Evolutionary conservation across 2,329 filamentous ascomycete genomes (phyloP).

Genomic region (Ophiobolus disseminans): DNA sequence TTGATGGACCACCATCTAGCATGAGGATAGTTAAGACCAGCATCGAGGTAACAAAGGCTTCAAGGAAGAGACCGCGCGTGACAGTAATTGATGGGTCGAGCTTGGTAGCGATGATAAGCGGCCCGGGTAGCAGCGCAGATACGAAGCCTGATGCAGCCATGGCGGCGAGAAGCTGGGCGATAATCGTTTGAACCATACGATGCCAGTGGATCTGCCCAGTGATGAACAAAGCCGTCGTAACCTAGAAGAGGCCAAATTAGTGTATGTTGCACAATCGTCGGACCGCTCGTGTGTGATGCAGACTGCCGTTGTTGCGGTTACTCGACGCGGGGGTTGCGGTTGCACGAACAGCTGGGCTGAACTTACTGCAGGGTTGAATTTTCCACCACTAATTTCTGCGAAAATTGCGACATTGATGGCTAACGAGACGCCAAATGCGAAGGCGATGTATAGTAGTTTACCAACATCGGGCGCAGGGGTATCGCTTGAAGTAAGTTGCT

Average conservation of each 20-base stretch:
- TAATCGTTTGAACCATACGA: constrained; percentile 31
- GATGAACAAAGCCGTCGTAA: constrained; percentile 32
- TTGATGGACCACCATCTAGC: constrained; percentile 66
- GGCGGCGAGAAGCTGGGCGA: constrained; percentile 37
- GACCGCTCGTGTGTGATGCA: background rate
- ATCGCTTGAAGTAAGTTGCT: constrained; percentile 35
- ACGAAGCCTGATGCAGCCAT: constrained; percentile 43
- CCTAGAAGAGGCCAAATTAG: constrained; percentile 19
- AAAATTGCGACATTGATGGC: constrained; percentile 48
- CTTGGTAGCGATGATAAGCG: constrained; percentile 30
- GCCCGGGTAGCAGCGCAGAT: constrained; percentile 37
- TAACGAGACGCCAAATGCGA: constrained; percentile 44
- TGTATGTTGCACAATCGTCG: background rate
- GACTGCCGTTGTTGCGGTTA: background rate
- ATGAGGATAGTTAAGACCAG: constrained; percentile 55
- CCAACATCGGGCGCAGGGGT: constrained; percentile 20
- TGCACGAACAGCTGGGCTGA: constrained; percentile 11
- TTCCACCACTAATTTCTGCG: constrained; percentile 44
- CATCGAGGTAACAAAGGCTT: constrained; percentile 44
- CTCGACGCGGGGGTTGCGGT: constrained; percentile 37
- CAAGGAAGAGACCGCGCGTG: constrained; percentile 35
- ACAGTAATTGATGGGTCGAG: constrained; percentile 33
- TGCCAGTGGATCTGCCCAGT: constrained; percentile 31
- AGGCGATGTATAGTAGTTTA: constrained; percentile 47
- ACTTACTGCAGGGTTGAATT: constrained; percentile 42